Evolutionary conservation across 805 yeast genomes (phyloP).

Genomic region (Schizosaccharomyces pombe): DNA sequence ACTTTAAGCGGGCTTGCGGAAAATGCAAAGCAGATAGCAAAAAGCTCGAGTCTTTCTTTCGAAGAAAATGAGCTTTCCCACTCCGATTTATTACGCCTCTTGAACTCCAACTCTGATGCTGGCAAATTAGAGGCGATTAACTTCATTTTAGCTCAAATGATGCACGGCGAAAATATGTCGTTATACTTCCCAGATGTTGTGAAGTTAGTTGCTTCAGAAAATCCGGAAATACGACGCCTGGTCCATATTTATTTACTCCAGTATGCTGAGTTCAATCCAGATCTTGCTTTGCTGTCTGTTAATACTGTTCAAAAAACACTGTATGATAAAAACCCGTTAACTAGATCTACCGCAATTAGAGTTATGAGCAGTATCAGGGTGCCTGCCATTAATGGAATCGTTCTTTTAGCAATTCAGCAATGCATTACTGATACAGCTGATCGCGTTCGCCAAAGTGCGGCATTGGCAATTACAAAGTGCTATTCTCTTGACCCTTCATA

Average conservation of each 20-base stretch:
- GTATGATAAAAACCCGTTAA: constrained; percentile 41
- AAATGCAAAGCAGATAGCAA: constrained; percentile 3
- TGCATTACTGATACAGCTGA: constrained; percentile 50
- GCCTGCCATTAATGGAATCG: constrained; percentile 58
- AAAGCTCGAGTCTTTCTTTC: neutral
- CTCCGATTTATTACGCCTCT: neutral
- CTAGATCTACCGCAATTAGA: constrained; percentile 50
- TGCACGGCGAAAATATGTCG: constrained; percentile 20
- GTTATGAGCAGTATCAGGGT: constrained; percentile 67
- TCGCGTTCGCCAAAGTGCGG: constrained; percentile 55
- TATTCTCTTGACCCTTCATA: constrained; percentile 23
- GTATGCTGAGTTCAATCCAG: constrained; percentile 67
- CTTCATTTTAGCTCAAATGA: constrained; percentile 8
- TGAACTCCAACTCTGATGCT: neutral
- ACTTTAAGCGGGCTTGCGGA: neutral
- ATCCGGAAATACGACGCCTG: constrained; percentile 42
- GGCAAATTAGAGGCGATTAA: neutral
- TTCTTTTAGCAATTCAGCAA: constrained; percentile 47
- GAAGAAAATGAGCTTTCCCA: neutral
- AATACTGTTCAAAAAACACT: constrained; percentile 77
- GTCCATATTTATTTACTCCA: constrained; percentile 53
- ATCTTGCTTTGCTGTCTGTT: constrained; percentile 67
- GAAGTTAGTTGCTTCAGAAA: constrained; percentile 54
- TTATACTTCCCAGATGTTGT: constrained; percentile 64
- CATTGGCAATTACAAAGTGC: constrained; percentile 45